Evolutionary conservation across 2,329 filamentous ascomycete genomes (phyloP).

Genomic region (Talaromyces sp.): DNA sequence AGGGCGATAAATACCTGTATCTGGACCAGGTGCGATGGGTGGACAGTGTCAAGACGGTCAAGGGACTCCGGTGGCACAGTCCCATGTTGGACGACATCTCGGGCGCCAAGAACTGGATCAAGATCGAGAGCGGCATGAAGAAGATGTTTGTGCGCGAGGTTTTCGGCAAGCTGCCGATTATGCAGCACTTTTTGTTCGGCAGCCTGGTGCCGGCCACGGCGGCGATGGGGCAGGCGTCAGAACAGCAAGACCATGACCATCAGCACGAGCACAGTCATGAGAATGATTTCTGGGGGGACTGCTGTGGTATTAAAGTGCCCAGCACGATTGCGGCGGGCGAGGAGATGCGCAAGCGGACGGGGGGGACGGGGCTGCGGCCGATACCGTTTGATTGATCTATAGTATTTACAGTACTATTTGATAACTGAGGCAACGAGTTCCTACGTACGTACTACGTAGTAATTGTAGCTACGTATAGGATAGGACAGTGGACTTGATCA

Average conservation of each 20-base stretch:
- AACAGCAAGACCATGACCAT: conserved; percentile 52
- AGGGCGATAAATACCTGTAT: conserved; percentile 76
- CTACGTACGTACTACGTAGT: no score
- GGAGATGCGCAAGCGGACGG: conserved; percentile 72
- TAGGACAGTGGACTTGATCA: no score
- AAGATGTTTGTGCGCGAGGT: conserved; percentile 96
- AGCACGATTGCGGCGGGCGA: conserved; percentile 87
- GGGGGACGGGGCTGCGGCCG: conserved; percentile 58
- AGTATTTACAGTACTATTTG: not conserved
- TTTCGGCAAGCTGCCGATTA: conserved; percentile 85
- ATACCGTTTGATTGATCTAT: conserved; percentile 40
- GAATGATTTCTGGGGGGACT: conserved; percentile 74
- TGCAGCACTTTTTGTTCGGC: conserved; percentile 98
- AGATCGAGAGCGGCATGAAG: conserved; percentile 91
- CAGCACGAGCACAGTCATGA: conserved; percentile 60
- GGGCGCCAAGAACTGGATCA: conserved; percentile 79
- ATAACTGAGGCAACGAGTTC: no score
- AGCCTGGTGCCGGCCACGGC: conserved; percentile 72
- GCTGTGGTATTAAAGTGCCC: conserved; percentile 95
- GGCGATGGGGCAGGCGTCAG: conserved; percentile 60
- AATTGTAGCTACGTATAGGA: no score
- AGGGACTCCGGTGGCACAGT: conserved; percentile 89
- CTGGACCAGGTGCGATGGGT: conserved; percentile 90
- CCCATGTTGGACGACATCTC: conserved; percentile 99
- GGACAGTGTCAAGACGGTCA: conserved; percentile 92